phyloP scores from a whole-genome alignment of 805 yeast genomes.

The Naumovozyma dairenensis region DNA sequence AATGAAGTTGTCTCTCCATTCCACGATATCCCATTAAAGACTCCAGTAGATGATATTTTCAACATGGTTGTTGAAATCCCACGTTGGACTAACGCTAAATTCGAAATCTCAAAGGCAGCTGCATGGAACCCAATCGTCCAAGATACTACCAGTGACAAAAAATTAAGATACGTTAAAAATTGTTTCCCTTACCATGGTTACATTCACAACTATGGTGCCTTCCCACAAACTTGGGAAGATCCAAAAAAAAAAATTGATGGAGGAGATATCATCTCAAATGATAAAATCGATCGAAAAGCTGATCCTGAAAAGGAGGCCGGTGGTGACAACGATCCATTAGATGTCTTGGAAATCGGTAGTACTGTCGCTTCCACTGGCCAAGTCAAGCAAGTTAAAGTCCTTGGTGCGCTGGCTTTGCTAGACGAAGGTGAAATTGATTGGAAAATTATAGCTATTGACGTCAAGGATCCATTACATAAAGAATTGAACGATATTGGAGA shows the following conservation, averaged over 20 bases:
- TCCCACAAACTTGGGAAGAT: constrained; percentile 96
- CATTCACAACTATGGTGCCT: constrained; percentile 79
- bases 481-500: constrained; percentile 56
- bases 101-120: constrained; percentile 55
- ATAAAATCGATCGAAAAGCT: constrained; percentile 59
- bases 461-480: constrained; percentile 53
- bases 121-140: constrained; percentile 71
- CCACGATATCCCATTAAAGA: constrained; percentile 59
- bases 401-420: constrained; percentile 69
- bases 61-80: constrained; percentile 71
- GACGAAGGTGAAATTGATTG: constrained; percentile 97
- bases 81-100: constrained; percentile 74
- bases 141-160: constrained; percentile 73
- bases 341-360: constrained; percentile 83
- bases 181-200: constrained; percentile 78
- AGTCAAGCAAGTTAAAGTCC: constrained; percentile 53
- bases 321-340: constrained; percentile 95
- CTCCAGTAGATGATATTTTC: constrained; percentile 51
- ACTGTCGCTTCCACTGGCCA: constrained; percentile 50
- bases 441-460: constrained; percentile 71
- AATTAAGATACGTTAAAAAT: constrained; percentile 66
- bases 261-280: too few species aligned
- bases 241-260: constrained; percentile 37
- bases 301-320: too few species aligned
- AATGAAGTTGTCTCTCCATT: constrained; percentile 60